A percentile compares a stretch with the other conserved stretches of the same genome.
phyloP scores from a whole-genome alignment of 805 yeast species.

The Sugiyamaella floridensis region DNA sequence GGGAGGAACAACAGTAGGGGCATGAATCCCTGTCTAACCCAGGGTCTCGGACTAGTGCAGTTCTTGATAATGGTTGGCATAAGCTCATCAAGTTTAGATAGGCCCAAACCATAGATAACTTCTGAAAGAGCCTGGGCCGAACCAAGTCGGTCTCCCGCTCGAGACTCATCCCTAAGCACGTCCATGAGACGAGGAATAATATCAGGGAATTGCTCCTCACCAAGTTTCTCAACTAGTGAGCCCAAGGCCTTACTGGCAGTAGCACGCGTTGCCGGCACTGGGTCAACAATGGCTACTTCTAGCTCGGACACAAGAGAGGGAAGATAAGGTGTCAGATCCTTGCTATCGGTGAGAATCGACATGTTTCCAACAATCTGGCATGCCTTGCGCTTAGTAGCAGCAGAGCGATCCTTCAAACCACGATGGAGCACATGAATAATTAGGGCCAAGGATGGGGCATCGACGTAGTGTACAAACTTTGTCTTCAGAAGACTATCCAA shows the following conservation, averaged over 20 bases:
- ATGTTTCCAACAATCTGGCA: constrained; percentile 98
- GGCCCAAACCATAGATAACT: constrained; percentile 86
- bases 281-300: constrained; percentile 95
- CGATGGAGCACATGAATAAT: constrained; percentile 91
- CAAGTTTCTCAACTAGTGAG: constrained; percentile 89
- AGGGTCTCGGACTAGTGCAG: constrained; percentile 58
- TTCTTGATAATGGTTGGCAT: constrained; percentile 71
- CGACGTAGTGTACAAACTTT: constrained; percentile 94
- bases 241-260: constrained; percentile 97
- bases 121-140: constrained; percentile 96
- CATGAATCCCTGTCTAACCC: constrained; percentile 86
- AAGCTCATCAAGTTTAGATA: constrained; percentile 78
- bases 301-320: constrained; percentile 70
- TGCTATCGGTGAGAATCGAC: constrained; percentile 89
- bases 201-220: constrained; percentile 92
- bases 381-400: constrained; percentile 82
- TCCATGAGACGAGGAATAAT: constrained; percentile 73
- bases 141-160: constrained; percentile 89
- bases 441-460: constrained; percentile 94
- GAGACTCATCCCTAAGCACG: constrained; percentile 68
- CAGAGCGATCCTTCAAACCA: constrained; percentile 94
- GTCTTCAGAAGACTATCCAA: constrained; percentile 80
- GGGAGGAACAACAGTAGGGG: constrained; percentile 86
- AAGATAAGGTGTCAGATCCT: constrained; percentile 79
- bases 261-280: constrained; percentile 94